phyloP scores from a whole-genome alignment of 2,329 filamentous ascomycete species.

The Paraphaeosphaeria sporulosa region DNA sequence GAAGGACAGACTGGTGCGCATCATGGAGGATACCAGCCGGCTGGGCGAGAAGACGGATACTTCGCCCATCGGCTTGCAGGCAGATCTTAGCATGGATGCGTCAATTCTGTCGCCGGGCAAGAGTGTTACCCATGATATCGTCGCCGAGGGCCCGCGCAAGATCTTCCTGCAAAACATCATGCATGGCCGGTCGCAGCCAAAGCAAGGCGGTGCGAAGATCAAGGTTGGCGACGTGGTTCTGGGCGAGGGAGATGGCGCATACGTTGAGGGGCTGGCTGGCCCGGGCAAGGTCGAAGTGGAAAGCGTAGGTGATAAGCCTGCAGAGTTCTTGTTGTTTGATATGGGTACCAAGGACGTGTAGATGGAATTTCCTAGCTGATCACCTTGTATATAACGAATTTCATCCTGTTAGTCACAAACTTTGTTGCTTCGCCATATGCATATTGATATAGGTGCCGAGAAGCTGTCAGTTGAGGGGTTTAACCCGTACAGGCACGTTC shows the following conservation, averaged over 20 bases:
- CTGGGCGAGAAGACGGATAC: slow-evolving; percentile 71
- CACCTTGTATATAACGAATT: neutral
- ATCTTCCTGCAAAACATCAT: slow-evolving; percentile 83
- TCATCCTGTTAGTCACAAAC: neutral
- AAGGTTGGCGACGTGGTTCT: slow-evolving; percentile 72
- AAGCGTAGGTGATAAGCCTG: slow-evolving; percentile 55
- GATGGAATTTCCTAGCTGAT: neutral
- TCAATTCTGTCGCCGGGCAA: slow-evolving; percentile 72
- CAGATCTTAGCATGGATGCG: slow-evolving; percentile 84
- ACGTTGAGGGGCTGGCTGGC: slow-evolving; percentile 64
- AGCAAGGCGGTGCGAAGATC: slow-evolving; percentile 76
- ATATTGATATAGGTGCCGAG: too few relatives aligned
- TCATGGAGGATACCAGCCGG: slow-evolving; percentile 75
- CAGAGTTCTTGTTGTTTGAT: slow-evolving; percentile 60
- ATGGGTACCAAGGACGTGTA: slow-evolving; percentile 49
- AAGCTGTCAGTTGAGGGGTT: too few relatives aligned
- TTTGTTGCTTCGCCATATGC: too few relatives aligned
- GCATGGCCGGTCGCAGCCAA: slow-evolving; percentile 62
- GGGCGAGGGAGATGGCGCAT: slow-evolving; percentile 82
- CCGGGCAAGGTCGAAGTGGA: slow-evolving; percentile 55
- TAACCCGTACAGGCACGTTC: too few relatives aligned
- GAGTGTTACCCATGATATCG: slow-evolving; percentile 76
- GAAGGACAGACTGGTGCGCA: slow-evolving; percentile 72
- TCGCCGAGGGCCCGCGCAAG: slow-evolving; percentile 70
- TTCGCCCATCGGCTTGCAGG: slow-evolving; percentile 77